A percentile compares a stretch with the other conserved stretches of the same genome.
phyloP scores from a whole-genome alignment of 495 filamentous ascomycete species.

The Hypoxylon crocopeplum region DNA sequence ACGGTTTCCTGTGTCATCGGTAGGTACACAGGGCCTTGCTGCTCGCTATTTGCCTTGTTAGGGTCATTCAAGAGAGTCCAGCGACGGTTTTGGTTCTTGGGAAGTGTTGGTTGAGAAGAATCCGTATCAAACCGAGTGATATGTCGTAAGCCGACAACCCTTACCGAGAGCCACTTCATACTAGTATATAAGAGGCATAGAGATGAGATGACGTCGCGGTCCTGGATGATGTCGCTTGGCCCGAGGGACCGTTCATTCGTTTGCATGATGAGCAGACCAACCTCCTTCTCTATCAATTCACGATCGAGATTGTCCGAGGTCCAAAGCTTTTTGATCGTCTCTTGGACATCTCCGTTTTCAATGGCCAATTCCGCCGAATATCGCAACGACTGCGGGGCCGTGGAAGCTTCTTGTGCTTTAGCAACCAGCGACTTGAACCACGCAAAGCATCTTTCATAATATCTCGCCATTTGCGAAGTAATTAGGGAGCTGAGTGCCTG shows the following conservation, averaged over 20 bases:
- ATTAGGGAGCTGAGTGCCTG: slow-evolving; percentile 92
- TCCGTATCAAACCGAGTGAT: slow-evolving; percentile 66
- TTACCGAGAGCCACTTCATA: slow-evolving; percentile 95
- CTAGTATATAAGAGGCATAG: slow-evolving; percentile 91
- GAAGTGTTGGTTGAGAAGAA: slow-evolving; percentile 54
- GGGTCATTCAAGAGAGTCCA: slow-evolving; percentile 81
- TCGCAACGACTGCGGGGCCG: slow-evolving; percentile 59
- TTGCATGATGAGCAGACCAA: slow-evolving; percentile 65
- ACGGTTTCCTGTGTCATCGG: slow-evolving; percentile 90
- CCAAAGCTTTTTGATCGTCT: slow-evolving; percentile 70
- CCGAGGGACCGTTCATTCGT: slow-evolving; percentile 70
- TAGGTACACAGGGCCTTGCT: slow-evolving; percentile 71
- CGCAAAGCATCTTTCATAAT: slow-evolving; percentile 86
- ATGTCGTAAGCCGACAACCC: slow-evolving; percentile 75
- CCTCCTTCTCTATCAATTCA: slow-evolving; percentile 67
- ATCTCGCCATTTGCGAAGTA: slow-evolving; percentile 85
- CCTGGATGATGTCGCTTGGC: slow-evolving; percentile 82
- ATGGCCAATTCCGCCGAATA: slow-evolving; percentile 73
- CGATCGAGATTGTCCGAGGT: slow-evolving; percentile 52
- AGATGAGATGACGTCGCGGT: slow-evolving; percentile 81
- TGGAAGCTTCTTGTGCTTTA: slow-evolving; percentile 56
- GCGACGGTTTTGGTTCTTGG: slow-evolving; percentile 64
- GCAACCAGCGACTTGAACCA: slow-evolving; percentile 82
- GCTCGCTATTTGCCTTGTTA: slow-evolving; percentile 52
- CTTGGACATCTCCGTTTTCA: slow-evolving; percentile 70